These are phyloP conservation scores for Salix dunnii DNA, from an alignment of 345 rosid species.

Conservation along the genomic window DNA sequence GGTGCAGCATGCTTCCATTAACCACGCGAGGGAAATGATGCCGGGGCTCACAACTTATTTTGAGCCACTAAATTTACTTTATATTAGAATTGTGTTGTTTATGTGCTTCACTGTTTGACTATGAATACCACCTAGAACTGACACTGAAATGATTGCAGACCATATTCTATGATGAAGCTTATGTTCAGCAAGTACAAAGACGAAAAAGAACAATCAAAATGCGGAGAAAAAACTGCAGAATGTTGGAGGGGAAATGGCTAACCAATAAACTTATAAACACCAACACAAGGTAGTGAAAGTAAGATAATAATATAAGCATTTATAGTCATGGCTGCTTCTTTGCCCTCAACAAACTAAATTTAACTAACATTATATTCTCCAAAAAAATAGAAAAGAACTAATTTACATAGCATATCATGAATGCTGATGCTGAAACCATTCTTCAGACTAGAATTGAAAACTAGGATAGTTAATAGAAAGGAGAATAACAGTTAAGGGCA, in stretches of 20 bases:
- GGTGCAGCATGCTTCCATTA: background rate
- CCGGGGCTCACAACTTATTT: background rate
- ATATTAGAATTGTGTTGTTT: background rate
- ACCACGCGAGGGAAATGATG: constrained; percentile 1
- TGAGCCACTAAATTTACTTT: background rate
- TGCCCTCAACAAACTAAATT: no score
- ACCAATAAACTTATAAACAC: no score
- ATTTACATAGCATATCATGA: background rate
- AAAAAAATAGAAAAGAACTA: background rate
- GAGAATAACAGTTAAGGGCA: constrained; percentile 2
- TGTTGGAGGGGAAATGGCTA: no score
- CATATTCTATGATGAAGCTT: background rate
- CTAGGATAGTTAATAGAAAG: background rate
- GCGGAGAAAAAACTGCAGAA: no score
- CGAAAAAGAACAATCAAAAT: no score
- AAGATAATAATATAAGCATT: no score
- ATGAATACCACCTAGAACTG: no score
- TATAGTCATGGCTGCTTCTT: no score
- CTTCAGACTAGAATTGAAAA: background rate
- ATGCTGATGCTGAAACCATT: background rate
- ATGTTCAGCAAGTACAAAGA: background rate
- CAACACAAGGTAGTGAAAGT: no score
- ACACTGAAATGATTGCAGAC: background rate
- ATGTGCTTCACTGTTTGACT: background rate
- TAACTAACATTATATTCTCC: background rate